A percentile compares a stretch with the other conserved stretches of the same genome.
Conservation (phyloP, 352 stramenopile species). For the Halophytophthora batemanensis region DNA sequence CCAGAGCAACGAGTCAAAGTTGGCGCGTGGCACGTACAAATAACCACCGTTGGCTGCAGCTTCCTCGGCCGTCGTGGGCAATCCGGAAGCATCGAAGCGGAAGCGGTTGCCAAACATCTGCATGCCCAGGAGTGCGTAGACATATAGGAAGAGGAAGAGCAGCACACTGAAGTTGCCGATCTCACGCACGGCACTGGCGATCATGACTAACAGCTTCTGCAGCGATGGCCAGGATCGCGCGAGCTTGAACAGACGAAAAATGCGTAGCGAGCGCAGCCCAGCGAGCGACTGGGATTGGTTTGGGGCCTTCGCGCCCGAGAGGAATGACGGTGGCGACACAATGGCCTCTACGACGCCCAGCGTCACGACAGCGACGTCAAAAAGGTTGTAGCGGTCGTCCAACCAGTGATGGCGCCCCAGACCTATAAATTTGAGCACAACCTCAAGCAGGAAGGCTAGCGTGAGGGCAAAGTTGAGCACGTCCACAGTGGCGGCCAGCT, state of each 20-base stretch:
- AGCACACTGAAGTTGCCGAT: slow-evolving; percentile 91
- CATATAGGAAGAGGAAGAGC: slow-evolving; percentile 93
- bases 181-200: slow-evolving; percentile 86
- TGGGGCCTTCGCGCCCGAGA: slow-evolving; percentile 1
- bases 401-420: slow-evolving; percentile 52
- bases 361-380: slow-evolving; percentile 69
- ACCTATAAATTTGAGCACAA: slow-evolving; percentile 65
- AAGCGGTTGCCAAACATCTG: slow-evolving; percentile 92
- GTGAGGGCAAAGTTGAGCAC: slow-evolving; percentile 59
- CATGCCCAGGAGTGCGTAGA: slow-evolving; percentile 91
- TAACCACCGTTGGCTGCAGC: slow-evolving; percentile 3
- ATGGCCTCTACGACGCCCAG: slow-evolving; percentile 37
- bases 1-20: slow-evolving; percentile 70
- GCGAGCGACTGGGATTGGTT: slow-evolving; percentile 43
- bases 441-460: slow-evolving; percentile 48
- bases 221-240: slow-evolving; percentile 88
- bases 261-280: slow-evolving; percentile 81
- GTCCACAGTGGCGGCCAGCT: slow-evolving; percentile 34
- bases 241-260: slow-evolving; percentile 91
- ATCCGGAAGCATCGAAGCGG: slow-evolving; percentile 76
- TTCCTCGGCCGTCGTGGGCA: slow-evolving; percentile 24
- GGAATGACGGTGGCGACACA: slow-evolving; percentile 39
- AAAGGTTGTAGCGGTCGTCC: slow-evolving; percentile 72
- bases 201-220: slow-evolving; percentile 87
- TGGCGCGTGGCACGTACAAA: slow-evolving; percentile 45